Evolutionary conservation across 768 basidiomycete genomes (phyloP).

Genomic region (Strobilomyces echinocephalus): DNA sequence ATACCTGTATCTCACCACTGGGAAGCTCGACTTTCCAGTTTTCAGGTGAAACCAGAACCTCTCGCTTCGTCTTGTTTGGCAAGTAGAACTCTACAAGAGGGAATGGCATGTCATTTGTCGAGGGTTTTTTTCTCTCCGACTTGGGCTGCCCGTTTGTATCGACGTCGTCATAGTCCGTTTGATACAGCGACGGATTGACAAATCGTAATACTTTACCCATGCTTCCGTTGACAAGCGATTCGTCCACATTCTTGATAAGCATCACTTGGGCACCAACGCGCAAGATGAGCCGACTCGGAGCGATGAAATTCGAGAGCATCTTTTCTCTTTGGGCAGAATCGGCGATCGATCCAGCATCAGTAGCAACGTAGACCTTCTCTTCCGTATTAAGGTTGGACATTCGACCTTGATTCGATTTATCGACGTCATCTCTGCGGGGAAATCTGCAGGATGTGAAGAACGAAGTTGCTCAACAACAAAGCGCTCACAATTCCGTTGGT

Average conservation of each 20-base stretch:
- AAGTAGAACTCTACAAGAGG: conserved; percentile 79
- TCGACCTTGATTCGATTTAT: conserved; percentile 70
- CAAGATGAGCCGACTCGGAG: conserved; percentile 61
- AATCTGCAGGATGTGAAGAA: conserved; percentile 50
- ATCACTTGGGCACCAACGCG: conserved; percentile 86
- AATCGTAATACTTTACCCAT: conserved; percentile 85
- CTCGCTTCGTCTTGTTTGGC: conserved; percentile 50
- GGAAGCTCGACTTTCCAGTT: conserved; percentile 84
- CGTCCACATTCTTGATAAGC: conserved; percentile 93
- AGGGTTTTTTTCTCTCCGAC: conserved; percentile 26
- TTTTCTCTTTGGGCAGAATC: conserved; percentile 62
- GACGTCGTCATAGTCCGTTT: conserved; percentile 37
- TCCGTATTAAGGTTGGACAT: conserved; percentile 58
- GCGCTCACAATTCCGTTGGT: conserved; percentile 82
- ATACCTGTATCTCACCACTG: conserved; percentile 79
- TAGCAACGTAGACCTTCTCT: conserved; percentile 47
- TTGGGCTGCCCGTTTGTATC: conserved; percentile 34
- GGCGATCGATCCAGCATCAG: conserved; percentile 57
- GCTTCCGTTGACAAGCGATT: conserved; percentile 88
- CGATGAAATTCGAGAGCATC: conserved; percentile 89
- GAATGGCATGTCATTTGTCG: conserved; percentile 36
- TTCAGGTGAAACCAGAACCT: conserved; percentile 62
- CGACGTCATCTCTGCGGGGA: conserved; percentile 89
- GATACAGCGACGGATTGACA: conserved; percentile 46
- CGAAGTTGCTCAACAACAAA: not conserved